These are phyloP conservation scores for Prototheca cutis DNA, from an alignment of 163 green algal species.

Conservation along the genomic window DNA sequence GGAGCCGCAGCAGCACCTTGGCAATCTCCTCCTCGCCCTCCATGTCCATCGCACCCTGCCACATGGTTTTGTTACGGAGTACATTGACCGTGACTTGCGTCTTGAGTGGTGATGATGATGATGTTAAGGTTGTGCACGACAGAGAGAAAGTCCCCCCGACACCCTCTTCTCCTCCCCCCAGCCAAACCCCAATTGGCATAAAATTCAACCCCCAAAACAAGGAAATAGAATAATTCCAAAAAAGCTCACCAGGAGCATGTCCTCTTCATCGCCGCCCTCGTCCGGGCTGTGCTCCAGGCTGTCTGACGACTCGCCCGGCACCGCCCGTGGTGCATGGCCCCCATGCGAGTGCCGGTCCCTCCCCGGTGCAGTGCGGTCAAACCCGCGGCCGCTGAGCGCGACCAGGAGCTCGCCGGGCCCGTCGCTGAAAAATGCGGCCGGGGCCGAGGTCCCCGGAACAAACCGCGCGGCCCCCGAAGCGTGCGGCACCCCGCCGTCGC, in stretches of 20 bases:
- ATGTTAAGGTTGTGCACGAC: neutral
- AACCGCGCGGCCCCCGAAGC: neutral
- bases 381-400: neutral
- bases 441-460: neutral
- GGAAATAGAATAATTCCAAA: neutral
- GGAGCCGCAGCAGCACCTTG: constrained; percentile 3
- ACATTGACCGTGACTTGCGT: no score
- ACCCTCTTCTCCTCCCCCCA: no score
- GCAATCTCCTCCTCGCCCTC: constrained; percentile 3
- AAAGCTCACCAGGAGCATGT: neutral
- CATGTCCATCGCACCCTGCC: constrained; percentile 5
- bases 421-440: neutral
- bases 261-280: constrained; percentile 1
- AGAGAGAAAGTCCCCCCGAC: neutral
- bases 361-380: neutral
- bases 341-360: neutral
- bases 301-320: neutral
- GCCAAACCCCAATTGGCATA: no score
- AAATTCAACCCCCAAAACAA: neutral
- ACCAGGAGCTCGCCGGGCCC: neutral
- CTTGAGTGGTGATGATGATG: neutral
- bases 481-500: neutral
- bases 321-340: neutral
- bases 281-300: neutral
- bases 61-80: no score